Conservation (phyloP, 139 green algal genomes). For the Astrephomene gubernaculifera region DNA sequence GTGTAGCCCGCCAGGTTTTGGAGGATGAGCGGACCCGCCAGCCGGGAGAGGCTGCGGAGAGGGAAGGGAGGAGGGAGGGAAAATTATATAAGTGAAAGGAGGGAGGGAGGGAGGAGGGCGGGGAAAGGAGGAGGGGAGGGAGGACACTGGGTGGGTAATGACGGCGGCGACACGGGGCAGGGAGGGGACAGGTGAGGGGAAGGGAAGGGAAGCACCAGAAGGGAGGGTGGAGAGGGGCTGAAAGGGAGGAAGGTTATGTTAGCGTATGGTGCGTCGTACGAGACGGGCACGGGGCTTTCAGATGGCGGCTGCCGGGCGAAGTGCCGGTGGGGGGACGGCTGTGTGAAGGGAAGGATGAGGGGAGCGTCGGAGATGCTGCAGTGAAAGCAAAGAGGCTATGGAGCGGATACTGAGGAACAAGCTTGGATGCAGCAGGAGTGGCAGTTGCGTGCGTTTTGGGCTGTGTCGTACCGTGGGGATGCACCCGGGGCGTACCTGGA, state of each 20-base stretch:
- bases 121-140: background rate
- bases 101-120: background rate
- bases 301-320: too few species aligned
- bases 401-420: too few species aligned
- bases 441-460: background rate
- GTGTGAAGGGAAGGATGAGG: too few species aligned
- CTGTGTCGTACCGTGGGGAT: too few species aligned
- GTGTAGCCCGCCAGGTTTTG: conserved; percentile 56
- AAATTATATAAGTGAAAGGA: too few species aligned
- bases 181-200: background rate
- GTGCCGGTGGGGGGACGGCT: too few species aligned
- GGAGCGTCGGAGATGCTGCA: too few species aligned
- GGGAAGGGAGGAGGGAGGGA: background rate
- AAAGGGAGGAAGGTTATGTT: background rate
- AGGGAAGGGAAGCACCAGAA: background rate
- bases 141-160: background rate
- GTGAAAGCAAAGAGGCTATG: too few species aligned
- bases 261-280: background rate
- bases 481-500: background rate
- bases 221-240: background rate
- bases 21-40: conserved; percentile 49
- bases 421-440: too few species aligned
- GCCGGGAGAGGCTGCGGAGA: conserved; percentile 32
- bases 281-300: too few species aligned
- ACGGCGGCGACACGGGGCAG: background rate